Evolutionary conservation across 2,329 filamentous ascomycete genomes (phyloP).

Genomic region (Penicillium sp.): DNA sequence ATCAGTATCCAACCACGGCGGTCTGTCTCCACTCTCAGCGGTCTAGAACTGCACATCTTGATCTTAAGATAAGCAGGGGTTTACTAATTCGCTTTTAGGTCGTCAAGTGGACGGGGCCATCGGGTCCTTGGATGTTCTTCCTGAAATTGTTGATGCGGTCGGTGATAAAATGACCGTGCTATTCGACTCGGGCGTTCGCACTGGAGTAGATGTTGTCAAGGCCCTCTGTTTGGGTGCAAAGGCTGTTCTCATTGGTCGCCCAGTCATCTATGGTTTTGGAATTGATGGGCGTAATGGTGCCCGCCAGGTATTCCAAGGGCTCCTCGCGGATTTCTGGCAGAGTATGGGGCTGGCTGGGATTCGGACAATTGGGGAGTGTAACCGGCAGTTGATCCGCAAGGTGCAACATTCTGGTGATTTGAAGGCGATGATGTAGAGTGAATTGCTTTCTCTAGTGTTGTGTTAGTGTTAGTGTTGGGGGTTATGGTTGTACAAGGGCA

Average conservation of each 20-base stretch:
- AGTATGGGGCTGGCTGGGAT: slow-evolving; percentile 61
- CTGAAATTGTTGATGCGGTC: slow-evolving; percentile 65
- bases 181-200: slow-evolving; percentile 57
- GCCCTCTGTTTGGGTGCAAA: slow-evolving; percentile 61
- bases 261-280: slow-evolving; percentile 62
- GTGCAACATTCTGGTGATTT: slow-evolving; percentile 42
- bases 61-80: background rate
- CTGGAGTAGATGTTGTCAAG: slow-evolving; percentile 56
- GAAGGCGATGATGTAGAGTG: slow-evolving; percentile 37
- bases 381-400: slow-evolving; percentile 36
- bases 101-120: slow-evolving; percentile 58
- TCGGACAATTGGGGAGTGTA: slow-evolving; percentile 39
- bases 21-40: slow-evolving; percentile 21
- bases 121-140: slow-evolving; percentile 58
- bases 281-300: slow-evolving; percentile 61
- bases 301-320: slow-evolving; percentile 54
- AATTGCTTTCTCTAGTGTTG: background rate
- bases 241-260: slow-evolving; percentile 61
- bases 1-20: slow-evolving; percentile 59
- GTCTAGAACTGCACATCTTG: background rate
- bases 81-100: slow-evolving; percentile 24
- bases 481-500: background rate
- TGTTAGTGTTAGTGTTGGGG: background rate
- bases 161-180: slow-evolving; percentile 52
- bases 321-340: slow-evolving; percentile 60